Conservation (phyloP, 257 asterid species). For the Lantana camara region DNA sequence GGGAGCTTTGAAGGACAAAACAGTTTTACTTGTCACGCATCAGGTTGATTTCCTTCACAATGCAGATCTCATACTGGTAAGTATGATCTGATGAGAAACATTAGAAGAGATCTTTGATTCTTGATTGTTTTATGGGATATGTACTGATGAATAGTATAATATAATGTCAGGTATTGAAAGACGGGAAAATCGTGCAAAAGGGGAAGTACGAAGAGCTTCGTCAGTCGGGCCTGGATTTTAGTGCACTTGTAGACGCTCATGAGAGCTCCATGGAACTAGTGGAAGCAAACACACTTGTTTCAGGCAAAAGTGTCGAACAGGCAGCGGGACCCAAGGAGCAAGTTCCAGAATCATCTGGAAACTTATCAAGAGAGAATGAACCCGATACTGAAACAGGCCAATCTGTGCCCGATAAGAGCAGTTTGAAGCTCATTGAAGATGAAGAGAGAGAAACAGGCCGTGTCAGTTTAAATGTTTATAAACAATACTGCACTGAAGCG, state of each 20-base stretch:
- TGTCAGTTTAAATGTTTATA: constrained; percentile 53
- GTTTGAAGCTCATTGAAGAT: constrained; percentile 63
- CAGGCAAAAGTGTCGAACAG: neutral
- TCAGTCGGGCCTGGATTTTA: constrained; percentile 53
- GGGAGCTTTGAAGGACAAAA: constrained; percentile 60
- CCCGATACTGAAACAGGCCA: constrained; percentile 25
- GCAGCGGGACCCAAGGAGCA: constrained; percentile 23
- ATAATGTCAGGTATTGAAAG: constrained; percentile 56
- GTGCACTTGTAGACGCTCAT: constrained; percentile 72
- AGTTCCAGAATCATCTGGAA: constrained; percentile 36
- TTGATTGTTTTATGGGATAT: neutral
- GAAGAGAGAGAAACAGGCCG: constrained; percentile 74
- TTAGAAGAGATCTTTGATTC: too few relatives aligned
- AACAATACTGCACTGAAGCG: constrained; percentile 57
- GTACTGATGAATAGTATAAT: too few relatives aligned
- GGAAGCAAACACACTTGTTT: constrained; percentile 31
- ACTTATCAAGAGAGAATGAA: constrained; percentile 27
- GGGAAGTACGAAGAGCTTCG: constrained; percentile 60
- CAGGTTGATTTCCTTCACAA: constrained; percentile 77
- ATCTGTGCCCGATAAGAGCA: constrained; percentile 29
- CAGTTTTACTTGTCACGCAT: constrained; percentile 71
- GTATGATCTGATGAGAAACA: neutral
- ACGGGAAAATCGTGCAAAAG: constrained; percentile 69
- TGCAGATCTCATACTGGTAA: constrained; percentile 68
- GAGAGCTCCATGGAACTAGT: constrained; percentile 65